Evolutionary conservation across 1,284 basidiomycete genomes (phyloP), one percentile per base, ranked within the genome.

Genomic region (Melampsora occidentalis): DNA sequence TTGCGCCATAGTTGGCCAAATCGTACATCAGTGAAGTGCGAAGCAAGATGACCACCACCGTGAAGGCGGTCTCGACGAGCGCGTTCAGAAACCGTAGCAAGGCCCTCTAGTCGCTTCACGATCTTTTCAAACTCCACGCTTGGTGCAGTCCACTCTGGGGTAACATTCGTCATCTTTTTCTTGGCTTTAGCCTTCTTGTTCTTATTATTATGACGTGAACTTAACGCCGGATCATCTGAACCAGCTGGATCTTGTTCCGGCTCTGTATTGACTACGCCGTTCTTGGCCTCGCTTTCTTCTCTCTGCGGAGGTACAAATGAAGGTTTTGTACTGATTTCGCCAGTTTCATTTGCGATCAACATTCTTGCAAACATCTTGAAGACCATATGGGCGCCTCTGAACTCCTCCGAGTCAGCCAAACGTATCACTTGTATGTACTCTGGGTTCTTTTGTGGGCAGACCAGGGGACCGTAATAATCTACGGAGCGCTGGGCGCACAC

Each of bases 281-380:
- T 57, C 9, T 53, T 39, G 14, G n/a, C 25, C 14, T 46, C 42
- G 20, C 9, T 33, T 65, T 62, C 39, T 16, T 53, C 39, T 7
- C 46, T 14, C 22, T 61, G 33, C 10, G 31, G 33, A 2, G 72
- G 72, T 62, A 59, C 33, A 35, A 75, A 75, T 20, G 72, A 33
- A 10, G 72, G 65, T 46, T 59, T 66, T 5, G 59, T 14, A 63
- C 42, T 14, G 14, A 64, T 20, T 14, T 76, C 73, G 35, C 73
- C 73, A 28, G 57, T 59, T 69, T 76, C 73, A 46, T 76, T 76
- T 2, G 73, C 73, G 59, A 76, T 76, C 35, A 76, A 57, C 59
- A 76, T 62, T n/a, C 73, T 59, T 59, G 73, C 73, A 76, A 76
- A 76, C 31, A 76, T 33, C 33, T 76, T 76, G 61, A 76, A 76